phyloP scores from a whole-genome alignment of 140 eudicot genomes.

The Senecio squalidus region DNA sequence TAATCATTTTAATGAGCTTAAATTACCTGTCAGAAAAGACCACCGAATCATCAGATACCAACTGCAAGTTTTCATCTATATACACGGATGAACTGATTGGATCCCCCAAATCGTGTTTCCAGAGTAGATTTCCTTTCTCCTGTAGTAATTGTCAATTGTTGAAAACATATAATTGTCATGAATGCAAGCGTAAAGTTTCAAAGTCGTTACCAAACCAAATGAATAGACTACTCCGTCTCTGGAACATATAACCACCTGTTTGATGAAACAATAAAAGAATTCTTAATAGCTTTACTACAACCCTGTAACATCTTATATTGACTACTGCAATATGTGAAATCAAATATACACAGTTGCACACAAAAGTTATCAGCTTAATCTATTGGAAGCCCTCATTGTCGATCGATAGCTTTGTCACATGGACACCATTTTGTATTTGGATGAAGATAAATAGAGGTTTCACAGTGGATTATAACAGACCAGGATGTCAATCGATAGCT shows the following conservation, averaged over 20 bases:
- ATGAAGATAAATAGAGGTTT: neutral
- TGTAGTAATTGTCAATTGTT: slow-evolving; percentile 13
- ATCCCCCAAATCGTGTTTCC: slow-evolving; percentile 62
- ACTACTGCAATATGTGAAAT: neutral
- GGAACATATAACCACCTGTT: slow-evolving; percentile 75
- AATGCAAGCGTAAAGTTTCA: neutral
- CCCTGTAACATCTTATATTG: neutral
- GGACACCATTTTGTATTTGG: neutral
- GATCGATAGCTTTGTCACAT: too few relatives aligned
- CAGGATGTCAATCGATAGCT: too few relatives aligned
- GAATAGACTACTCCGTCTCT: slow-evolving; percentile 83
- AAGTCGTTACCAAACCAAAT: slow-evolving; percentile 51
- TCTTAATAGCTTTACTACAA: neutral
- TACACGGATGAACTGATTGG: slow-evolving; percentile 83
- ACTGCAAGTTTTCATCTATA: slow-evolving; percentile 54
- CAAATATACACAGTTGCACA: neutral
- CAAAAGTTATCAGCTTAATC: neutral
- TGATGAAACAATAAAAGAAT: slow-evolving; percentile 5
- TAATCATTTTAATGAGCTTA: neutral
- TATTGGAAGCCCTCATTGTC: too few relatives aligned
- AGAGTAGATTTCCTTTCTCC: slow-evolving; percentile 60
- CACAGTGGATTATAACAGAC: too few relatives aligned
- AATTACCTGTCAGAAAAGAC: slow-evolving; percentile 44
- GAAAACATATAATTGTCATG: neutral
- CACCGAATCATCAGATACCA: slow-evolving; percentile 27